Evolutionary conservation across 495 filamentous ascomycete genomes (phyloP), one percentile per base, ranked within the genome.

Genomic region (Schizothecium vesticola): DNA sequence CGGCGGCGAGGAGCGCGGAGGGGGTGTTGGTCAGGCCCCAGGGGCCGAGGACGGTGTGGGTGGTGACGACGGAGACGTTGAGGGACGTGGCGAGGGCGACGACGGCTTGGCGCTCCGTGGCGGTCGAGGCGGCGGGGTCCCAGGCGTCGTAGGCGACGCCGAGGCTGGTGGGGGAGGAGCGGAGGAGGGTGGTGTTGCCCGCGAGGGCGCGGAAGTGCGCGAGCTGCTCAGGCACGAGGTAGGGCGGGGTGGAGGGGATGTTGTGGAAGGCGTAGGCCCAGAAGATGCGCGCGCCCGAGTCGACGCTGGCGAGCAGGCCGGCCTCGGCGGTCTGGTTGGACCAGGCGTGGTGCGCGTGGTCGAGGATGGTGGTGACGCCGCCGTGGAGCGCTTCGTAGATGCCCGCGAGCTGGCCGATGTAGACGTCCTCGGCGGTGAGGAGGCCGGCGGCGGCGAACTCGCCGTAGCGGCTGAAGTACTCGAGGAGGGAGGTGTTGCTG

Each of bases 271-370:
- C 73, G 33, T 71, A 72, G 43, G 69, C 71, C 77, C 78, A 83
- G 58, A 77, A 80, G n/a, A 83, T 75, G n/a, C 80, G 72, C 6
- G 75, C 80, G 7, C 81, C 80, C 21, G 79, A 80, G 21, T 81
- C 78, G 13, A 81, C 69, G 0, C 72, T 75, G 10, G 77, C 81
- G 16, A 76, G 70, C 6, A 79, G 72, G 7, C 80, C 80, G 0
- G 80, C 78, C 43, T 76, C 67, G 1, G 76, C 66, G 6, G 71
- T 75, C 2, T 55, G 68, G 13, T 68, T 59, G 26, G 68, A 70
- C 70, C 74, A 79, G 12, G 69, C 77, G 31, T 75, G 72, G 57
- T 77, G 73, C 23, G 76, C 77, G 56, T 79, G 76, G 59, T 79
- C 76, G 12, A 79, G 70, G 13, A 69, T 70, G 8, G 72, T 74